Conservation (phyloP, 2,329 filamentous ascomycete species). For the Verticillium klebahnii region DNA sequence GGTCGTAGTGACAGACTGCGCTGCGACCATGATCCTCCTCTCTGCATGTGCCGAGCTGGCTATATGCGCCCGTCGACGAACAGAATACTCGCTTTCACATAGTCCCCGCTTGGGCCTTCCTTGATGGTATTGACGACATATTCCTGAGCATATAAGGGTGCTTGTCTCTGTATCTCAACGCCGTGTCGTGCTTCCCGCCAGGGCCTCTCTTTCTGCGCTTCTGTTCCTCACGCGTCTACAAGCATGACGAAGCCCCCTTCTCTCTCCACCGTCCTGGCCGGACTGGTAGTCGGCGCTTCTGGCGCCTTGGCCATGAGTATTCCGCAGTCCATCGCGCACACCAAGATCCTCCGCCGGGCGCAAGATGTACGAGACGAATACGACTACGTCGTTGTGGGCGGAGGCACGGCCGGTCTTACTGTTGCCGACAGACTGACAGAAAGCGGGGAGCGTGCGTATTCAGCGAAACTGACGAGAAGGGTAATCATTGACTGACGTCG, state of each 20-base stretch:
- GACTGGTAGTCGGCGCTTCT: background rate
- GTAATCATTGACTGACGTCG: background rate
- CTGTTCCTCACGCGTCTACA: background rate
- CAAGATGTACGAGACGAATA: conserved; percentile 10
- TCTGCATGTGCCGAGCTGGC: background rate
- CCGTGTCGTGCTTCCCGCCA: background rate
- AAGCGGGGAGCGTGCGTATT: conserved; percentile 11
- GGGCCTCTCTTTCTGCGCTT: too few species aligned
- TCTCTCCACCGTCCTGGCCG: background rate
- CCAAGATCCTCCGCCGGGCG: conserved; percentile 1
- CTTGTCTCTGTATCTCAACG: background rate
- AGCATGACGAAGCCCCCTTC: background rate
- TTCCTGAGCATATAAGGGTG: background rate
- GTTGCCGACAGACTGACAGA: conserved; percentile 14
- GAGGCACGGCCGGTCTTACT: conserved; percentile 13
- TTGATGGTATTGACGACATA: background rate
- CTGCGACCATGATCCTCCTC: background rate
- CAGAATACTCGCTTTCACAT: background rate
- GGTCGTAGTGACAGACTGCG: background rate
- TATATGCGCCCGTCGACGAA: background rate
- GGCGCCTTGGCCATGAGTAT: background rate
- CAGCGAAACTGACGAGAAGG: background rate
- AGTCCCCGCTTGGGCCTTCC: background rate
- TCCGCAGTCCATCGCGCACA: conserved; percentile 2
- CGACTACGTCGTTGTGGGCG: conserved; percentile 18